phyloP scores from a whole-genome alignment of 768 basidiomycete species.

The Russula compacta region DNA sequence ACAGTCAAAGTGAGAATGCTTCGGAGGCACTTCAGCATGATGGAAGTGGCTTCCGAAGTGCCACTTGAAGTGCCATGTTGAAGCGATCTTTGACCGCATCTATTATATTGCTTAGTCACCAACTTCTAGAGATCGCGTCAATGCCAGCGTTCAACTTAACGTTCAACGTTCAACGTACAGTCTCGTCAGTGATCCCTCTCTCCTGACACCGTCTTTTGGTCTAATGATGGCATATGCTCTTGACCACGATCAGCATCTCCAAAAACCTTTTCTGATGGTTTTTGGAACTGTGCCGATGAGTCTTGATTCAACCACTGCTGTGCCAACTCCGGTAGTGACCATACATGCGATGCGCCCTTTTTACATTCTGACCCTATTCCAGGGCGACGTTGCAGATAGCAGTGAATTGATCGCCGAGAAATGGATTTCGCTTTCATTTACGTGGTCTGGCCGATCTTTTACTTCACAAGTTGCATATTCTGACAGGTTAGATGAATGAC shows the following conservation, averaged over 20 bases:
- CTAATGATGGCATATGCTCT: background rate
- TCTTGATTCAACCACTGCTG: background rate
- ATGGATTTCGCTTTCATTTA: slow-evolving; percentile 61
- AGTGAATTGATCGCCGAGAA: slow-evolving; percentile 19
- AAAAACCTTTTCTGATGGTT: background rate
- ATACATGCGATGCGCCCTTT: background rate
- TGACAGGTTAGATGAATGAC: slow-evolving; percentile 44
- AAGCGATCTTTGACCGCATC: too few species aligned
- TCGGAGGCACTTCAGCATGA: too few species aligned
- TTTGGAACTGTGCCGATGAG: background rate
- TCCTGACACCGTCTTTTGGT: background rate
- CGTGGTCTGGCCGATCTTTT: slow-evolving; percentile 63
- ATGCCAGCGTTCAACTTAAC: too few species aligned
- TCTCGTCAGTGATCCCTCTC: background rate
- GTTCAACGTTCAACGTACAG: background rate
- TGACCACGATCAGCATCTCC: background rate
- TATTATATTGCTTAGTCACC: too few species aligned
- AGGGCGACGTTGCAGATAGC: background rate
- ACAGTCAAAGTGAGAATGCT: too few species aligned
- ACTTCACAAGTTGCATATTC: slow-evolving; percentile 64
- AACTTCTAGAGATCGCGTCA: too few species aligned
- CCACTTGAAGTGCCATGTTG: too few species aligned
- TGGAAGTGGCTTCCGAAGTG: too few species aligned
- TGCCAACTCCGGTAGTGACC: background rate
- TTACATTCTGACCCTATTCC: background rate